phyloP scores from a whole-genome alignment of 1,139 yeast genomes.

The Suhomyces wounanorum region DNA sequence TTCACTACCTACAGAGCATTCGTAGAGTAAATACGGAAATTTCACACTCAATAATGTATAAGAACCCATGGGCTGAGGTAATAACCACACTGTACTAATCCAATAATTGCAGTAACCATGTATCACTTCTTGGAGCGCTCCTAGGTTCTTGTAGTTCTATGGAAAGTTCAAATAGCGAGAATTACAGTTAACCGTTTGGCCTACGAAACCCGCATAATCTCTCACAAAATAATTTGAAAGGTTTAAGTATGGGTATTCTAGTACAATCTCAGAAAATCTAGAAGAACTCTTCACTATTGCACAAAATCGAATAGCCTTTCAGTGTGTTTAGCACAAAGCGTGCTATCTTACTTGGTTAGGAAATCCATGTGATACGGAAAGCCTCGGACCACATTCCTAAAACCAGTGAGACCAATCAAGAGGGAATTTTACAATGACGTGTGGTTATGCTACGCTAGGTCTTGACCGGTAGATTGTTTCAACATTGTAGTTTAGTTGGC shows the following conservation, averaged over 20 bases:
- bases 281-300: not conserved
- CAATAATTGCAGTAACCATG: not conserved
- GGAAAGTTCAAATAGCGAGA: too few relatives aligned
- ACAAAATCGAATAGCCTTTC: not conserved
- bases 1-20: conserved; percentile 87
- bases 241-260: too few relatives aligned
- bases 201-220: too few relatives aligned
- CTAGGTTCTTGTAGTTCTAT: too few relatives aligned
- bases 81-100: not conserved
- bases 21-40: conserved; percentile 54
- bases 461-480: too few relatives aligned
- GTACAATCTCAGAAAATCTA: too few relatives aligned
- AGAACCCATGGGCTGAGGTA: too few relatives aligned
- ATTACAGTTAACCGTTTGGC: too few relatives aligned
- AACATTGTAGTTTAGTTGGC: too few relatives aligned
- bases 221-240: too few relatives aligned
- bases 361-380: not conserved
- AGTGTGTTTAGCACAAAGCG: not conserved
- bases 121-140: not conserved
- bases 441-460: too few relatives aligned
- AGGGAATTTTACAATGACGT: not conserved
- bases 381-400: not conserved
- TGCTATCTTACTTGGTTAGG: not conserved
- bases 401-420: not conserved
- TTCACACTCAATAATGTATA: not conserved